Evolutionary conservation across 371 early-diverging fungal species (phyloP), one percentile per base, ranked within the genome.

Genomic region (Umbelopsis sp.): DNA sequence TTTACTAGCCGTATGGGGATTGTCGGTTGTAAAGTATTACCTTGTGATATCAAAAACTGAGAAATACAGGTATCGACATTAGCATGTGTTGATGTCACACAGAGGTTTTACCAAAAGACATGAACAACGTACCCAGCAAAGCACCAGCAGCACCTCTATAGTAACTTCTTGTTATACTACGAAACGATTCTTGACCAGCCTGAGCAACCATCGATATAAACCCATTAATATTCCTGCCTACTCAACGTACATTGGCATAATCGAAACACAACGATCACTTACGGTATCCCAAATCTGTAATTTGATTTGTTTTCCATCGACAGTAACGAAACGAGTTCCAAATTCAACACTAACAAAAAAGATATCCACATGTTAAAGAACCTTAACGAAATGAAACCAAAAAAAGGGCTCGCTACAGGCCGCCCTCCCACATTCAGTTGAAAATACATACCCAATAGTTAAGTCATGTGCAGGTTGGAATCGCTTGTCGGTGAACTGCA

Each of bases 211-310:
- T 29, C 29, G 29, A 57, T n/a, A 16, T 7, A 16, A 48, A 18
- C 4, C 48, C 6, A 48, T n/a, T n/a, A 20, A 7, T 48, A 18
- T 1, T 4, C 48, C 48, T 16, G 16, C 16, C 48, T n/a, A 48
- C 18, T n/a, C 20, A 1, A 41, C 12, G 41, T 1, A 10, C 5
- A 5, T 5, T 12, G 20, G n/a, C 18, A 29, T 48, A 3, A 18
- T 18, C 18, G 18, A 48, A 20, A 18, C 14, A 16, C 6, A 48
- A 4, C 10, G 4, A 1, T 46, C 5, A 46, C 57, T 57, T 35
- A 57, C 57, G 14, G 99, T 99, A 79, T 99, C 99, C 99, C 99
- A 99, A 66, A 99, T 95, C 78, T 99, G 99, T 22, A 99, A 86
- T 79, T 98, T 98, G 73, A 98, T 91, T 71, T 88, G 90, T 69